A percentile compares a stretch with the other conserved stretches of the same genome.
Evolutionary conservation across 345 rosid genomes (phyloP).

Genomic region (Camelina neglecta): DNA sequence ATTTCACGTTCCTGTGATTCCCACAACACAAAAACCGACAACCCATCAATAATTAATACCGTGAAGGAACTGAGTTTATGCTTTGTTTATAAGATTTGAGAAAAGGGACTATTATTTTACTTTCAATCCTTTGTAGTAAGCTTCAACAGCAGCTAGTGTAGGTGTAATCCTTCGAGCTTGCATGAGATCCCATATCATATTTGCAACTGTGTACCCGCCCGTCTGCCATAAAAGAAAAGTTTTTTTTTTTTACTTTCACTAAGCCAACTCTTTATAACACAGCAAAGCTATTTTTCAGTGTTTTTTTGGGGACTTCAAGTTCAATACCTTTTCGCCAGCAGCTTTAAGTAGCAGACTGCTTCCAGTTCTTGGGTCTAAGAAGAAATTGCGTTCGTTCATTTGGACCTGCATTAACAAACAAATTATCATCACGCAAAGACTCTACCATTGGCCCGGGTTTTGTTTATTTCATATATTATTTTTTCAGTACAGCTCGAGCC

Average conservation of each 20-base stretch:
- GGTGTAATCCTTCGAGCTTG: constrained; percentile 62
- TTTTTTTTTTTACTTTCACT: not conserved
- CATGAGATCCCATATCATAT: constrained; percentile 91
- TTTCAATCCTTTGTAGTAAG: constrained; percentile 83
- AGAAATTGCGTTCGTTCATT: constrained; percentile 61
- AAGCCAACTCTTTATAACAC: constrained; percentile 11
- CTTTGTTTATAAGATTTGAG: not conserved
- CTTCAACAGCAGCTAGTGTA: constrained; percentile 65
- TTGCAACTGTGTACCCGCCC: constrained; percentile 88
- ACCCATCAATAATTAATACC: constrained; percentile 13
- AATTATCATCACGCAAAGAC: constrained; percentile 2
- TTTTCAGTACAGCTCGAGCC: constrained; percentile 12
- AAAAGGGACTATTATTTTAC: constrained; percentile 44
- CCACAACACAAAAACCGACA: constrained; percentile 18
- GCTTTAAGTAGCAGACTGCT: constrained; percentile 80
- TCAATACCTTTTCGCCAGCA: constrained; percentile 85
- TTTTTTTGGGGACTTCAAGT: not conserved
- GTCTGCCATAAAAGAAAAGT: constrained; percentile 47
- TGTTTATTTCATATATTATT: constrained; percentile 7
- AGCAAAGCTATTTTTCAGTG: not conserved
- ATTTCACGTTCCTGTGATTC: constrained; percentile 69
- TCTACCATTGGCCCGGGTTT: constrained; percentile 8
- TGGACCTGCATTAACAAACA: constrained; percentile 53
- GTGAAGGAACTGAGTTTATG: constrained; percentile 1
- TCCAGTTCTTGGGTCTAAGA: constrained; percentile 64